Evolutionary conservation across 495 filamentous ascomycete species (phyloP).

Genomic region (Lophiostoma macrostomum): DNA sequence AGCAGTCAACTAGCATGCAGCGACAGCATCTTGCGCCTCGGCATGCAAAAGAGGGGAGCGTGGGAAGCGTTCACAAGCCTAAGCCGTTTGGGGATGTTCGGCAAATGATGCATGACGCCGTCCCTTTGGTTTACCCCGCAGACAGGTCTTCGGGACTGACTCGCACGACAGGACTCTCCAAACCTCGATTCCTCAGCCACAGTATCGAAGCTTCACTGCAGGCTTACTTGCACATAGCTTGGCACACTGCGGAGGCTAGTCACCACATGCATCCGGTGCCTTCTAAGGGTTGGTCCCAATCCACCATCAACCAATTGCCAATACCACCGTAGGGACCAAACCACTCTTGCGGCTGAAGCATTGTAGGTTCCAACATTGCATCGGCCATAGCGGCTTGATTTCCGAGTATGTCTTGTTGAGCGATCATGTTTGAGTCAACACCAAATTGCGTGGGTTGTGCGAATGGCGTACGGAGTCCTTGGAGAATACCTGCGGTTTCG

Average conservation of each 20-base stretch:
- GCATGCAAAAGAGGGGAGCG: not conserved
- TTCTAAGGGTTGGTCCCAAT: constrained; percentile 20
- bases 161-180: too few relatives aligned
- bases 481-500: constrained; percentile 31
- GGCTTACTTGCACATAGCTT: too few relatives aligned
- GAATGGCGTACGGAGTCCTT: constrained; percentile 20
- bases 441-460: constrained; percentile 8
- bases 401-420: constrained; percentile 8
- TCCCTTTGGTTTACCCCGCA: too few relatives aligned
- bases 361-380: constrained; percentile 6
- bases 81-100: too few relatives aligned
- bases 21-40: constrained; percentile 5
- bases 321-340: constrained; percentile 19
- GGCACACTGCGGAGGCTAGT: too few relatives aligned
- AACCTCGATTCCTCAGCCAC: too few relatives aligned
- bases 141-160: constrained; percentile 1
- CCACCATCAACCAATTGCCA: constrained; percentile 25
- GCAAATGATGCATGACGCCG: too few relatives aligned
- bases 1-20: too few relatives aligned
- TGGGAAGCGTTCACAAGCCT: too few relatives aligned
- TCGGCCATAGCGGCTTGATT: constrained; percentile 3
- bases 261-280: too few relatives aligned
- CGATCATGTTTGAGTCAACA: not conserved
- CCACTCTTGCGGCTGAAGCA: constrained; percentile 24
- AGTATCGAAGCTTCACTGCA: too few relatives aligned